These are phyloP conservation scores for Backusella sp. DNA, from an alignment of 192 early-diverging fungal genomes.

Conservation along the genomic window DNA sequence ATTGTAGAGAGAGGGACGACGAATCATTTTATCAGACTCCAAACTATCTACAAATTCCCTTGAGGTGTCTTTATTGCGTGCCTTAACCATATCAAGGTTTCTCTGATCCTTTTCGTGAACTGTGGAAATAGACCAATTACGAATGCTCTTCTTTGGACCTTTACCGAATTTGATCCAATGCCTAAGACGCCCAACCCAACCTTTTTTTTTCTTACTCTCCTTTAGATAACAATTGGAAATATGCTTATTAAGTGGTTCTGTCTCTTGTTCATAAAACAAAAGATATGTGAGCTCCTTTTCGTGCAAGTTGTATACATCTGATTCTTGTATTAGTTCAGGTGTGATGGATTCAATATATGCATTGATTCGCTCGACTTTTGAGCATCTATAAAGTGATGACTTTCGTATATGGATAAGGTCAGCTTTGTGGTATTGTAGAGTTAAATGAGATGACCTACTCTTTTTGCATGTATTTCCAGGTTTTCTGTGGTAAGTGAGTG, in stretches of 20 bases:
- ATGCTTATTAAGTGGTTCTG: neutral
- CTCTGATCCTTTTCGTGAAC: neutral
- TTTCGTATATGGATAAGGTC: neutral
- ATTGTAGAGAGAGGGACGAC: neutral
- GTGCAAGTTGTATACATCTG: neutral
- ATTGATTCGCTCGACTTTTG: neutral
- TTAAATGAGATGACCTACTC: neutral
- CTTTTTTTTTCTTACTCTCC: neutral
- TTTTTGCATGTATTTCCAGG: neutral
- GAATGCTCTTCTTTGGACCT: neutral
- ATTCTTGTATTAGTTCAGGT: neutral
- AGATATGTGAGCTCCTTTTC: neutral
- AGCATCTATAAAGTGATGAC: neutral
- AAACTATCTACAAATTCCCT: neutral
- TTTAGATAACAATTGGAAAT: neutral
- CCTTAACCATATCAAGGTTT: neutral
- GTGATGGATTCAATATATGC: neutral
- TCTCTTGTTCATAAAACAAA: neutral
- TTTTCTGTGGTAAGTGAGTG: constrained; percentile 4
- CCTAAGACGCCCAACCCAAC: neutral
- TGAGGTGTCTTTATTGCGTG: neutral
- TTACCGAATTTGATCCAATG: neutral
- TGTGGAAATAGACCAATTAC: neutral
- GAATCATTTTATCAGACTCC: neutral
- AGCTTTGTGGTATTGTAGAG: neutral